Base-by-base conservation (phyloP, 139 green algal species). In the Monoraphidium neglectum region DNA sequence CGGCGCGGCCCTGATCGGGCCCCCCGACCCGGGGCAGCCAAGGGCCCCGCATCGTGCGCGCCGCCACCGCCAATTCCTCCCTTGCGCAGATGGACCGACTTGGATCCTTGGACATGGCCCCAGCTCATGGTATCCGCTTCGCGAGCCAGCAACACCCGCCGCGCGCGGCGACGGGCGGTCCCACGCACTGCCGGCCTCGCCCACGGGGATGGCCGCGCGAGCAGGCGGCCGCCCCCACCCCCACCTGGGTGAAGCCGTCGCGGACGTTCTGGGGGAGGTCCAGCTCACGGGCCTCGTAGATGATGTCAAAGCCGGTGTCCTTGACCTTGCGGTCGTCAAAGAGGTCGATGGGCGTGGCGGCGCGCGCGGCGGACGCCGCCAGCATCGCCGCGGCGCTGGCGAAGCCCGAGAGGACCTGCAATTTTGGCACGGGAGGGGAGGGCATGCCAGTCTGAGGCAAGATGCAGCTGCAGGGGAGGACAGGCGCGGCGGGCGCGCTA, bases 211-310 rank as follows among this genome's bases (percentile, higher is more conserved):
- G n/a, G n/a, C n/a, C n/a, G n/a, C n/a, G n/a, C n/a, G n/a, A n/a
- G n/a, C n/a, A n/a, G n/a, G n/a, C n/a, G n/a, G n/a, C n/a, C n/a
- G n/a, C n/a, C n/a, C n/a, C n/a, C n/a, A n/a, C n/a, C n/a, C 43
- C 8, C 43, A 70, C 82, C 77, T 97, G 89, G 74, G 77, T 82
- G 3, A 95, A 26, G 57, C 93, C 93, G 76, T 97, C 92, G 59
- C 94, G 87, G 35, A 70, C 40, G 35, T 28, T 57, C 87, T 97
- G 88, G 72, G 85, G 65, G 68, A 97, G 83, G 82, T 93, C 83
- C 51, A 94, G 82, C 70, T 98, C 93, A 57, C 94, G 94, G 10
- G 94, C 93, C 90, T 97, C 93, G 77, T 98, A 97, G 88, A 98
- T 98, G 60, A 97, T 63, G 79, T 98, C 88, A 49, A 64, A 37